Evolutionary conservation across 805 yeast species (phyloP).

Genomic region (Zygotorulaspora danielsina): DNA sequence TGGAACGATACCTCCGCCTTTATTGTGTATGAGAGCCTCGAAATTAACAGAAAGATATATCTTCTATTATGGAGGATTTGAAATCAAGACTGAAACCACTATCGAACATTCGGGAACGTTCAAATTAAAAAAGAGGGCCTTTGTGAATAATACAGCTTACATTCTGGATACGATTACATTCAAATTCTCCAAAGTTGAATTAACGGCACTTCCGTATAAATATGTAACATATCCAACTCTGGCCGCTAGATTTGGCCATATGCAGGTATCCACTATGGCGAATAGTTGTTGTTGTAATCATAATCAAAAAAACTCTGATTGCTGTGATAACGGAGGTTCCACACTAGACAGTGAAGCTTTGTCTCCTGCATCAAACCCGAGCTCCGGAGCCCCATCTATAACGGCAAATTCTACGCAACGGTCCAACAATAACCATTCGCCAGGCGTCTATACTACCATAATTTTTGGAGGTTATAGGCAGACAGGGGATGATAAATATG

Average conservation of each 20-base stretch:
- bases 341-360: constrained; percentile 6
- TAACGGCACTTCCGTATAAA: constrained; percentile 35
- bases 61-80: constrained; percentile 69
- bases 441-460: constrained; percentile 25
- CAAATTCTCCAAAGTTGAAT: constrained; percentile 46
- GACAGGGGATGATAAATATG: constrained; percentile 30
- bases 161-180: constrained; percentile 51
- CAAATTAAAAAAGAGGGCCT: constrained; percentile 40
- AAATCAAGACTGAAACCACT: constrained; percentile 36
- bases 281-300: constrained; percentile 1
- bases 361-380: constrained; percentile 2
- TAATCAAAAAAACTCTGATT: constrained; percentile 5
- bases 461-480: constrained; percentile 50
- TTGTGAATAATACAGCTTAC: constrained; percentile 51
- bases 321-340: constrained; percentile 1
- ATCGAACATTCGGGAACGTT: constrained; percentile 35
- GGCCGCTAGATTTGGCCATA: constrained; percentile 41
- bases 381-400: constrained; percentile 6
- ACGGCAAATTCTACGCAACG: constrained; percentile 5
- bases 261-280: constrained; percentile 29
- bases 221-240: constrained; percentile 32
- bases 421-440: constrained; percentile 6
- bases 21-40: constrained; percentile 46
- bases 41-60: constrained; percentile 53
- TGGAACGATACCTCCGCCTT: constrained; percentile 50